phyloP scores from a whole-genome alignment of 1,284 basidiomycete species.

The Laetiporus sulphureus region DNA sequence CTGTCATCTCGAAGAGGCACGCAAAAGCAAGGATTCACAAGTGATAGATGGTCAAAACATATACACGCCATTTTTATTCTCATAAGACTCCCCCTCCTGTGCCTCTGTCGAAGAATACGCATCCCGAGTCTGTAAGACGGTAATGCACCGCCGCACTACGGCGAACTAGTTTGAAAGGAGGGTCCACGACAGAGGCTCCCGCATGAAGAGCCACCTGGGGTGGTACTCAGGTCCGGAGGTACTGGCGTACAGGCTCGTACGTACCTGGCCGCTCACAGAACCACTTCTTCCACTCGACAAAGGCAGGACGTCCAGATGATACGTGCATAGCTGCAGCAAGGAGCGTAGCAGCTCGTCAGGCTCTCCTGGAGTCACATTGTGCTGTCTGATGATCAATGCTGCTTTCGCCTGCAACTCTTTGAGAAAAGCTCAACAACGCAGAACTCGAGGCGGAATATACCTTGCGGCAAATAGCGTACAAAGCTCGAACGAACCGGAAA shows the following conservation, averaged over 20 bases:
- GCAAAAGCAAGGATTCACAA: too few relatives aligned
- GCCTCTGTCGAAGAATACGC: conserved; percentile 65
- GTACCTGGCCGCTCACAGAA: conserved; percentile 67
- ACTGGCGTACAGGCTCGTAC: conserved; percentile 2
- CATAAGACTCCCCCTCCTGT: conserved; percentile 58
- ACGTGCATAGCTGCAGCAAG: conserved; percentile 51
- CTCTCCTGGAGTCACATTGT: conserved; percentile 45
- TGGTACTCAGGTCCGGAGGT: background rate
- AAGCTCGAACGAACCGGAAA: conserved; percentile 48
- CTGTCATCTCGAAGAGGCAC: too few relatives aligned
- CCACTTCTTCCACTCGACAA: conserved; percentile 68
- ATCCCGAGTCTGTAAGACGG: conserved; percentile 53
- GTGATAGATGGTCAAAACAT: too few relatives aligned
- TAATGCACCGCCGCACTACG: conserved; percentile 59
- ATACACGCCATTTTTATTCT: too few relatives aligned
- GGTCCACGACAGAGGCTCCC: conserved; percentile 37
- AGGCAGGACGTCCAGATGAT: conserved; percentile 63
- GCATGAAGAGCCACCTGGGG: conserved; percentile 56
- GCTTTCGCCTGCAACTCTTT: conserved; percentile 33
- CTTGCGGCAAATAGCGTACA: conserved; percentile 47
- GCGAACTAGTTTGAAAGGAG: conserved; percentile 36
- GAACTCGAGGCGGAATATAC: conserved; percentile 30
- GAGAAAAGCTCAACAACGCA: background rate
- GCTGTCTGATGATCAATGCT: conserved; percentile 55
- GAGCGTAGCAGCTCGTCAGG: conserved; percentile 51